Evolutionary conservation across 2,329 filamentous ascomycete species (phyloP).

Genomic region (Drechslerella coelobrocha): DNA sequence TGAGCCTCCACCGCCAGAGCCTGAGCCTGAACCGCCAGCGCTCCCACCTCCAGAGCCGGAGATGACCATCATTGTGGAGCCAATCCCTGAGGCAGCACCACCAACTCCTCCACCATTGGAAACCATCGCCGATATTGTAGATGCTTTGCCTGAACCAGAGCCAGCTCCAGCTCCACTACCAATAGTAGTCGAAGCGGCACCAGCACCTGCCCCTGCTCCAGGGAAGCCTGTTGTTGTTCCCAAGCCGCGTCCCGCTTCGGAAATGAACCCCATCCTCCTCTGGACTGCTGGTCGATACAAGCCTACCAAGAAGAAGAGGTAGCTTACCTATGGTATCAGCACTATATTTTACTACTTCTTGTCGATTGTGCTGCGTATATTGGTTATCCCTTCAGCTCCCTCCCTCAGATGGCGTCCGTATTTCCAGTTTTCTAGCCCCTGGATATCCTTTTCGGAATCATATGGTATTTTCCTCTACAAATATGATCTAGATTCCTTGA

Average conservation of each 20-base stretch:
- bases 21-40: constrained; percentile 49
- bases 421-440: constrained; percentile 10
- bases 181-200: constrained; percentile 25
- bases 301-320: constrained; percentile 47
- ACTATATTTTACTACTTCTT: constrained; percentile 7
- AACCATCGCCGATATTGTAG: constrained; percentile 27
- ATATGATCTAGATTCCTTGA: constrained; percentile 38
- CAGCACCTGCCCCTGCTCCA: constrained; percentile 49
- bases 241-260: constrained; percentile 49
- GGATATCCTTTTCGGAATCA: constrained; percentile 15
- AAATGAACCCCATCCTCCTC: constrained; percentile 52
- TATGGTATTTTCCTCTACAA: constrained; percentile 10
- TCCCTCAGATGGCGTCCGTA: constrained; percentile 22
- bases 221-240: constrained; percentile 48
- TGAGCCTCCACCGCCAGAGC: constrained; percentile 57
- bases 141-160: constrained; percentile 24
- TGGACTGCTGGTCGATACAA: constrained; percentile 55
- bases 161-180: constrained; percentile 22
- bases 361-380: background rate
- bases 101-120: constrained; percentile 41
- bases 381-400: background rate
- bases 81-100: constrained; percentile 38
- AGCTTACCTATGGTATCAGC: background rate
- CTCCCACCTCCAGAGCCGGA: constrained; percentile 49
- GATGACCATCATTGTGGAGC: constrained; percentile 48